Base-by-base conservation (phyloP, 2,329 filamentous ascomycete genomes). In the Blastomyces silverae region DNA sequence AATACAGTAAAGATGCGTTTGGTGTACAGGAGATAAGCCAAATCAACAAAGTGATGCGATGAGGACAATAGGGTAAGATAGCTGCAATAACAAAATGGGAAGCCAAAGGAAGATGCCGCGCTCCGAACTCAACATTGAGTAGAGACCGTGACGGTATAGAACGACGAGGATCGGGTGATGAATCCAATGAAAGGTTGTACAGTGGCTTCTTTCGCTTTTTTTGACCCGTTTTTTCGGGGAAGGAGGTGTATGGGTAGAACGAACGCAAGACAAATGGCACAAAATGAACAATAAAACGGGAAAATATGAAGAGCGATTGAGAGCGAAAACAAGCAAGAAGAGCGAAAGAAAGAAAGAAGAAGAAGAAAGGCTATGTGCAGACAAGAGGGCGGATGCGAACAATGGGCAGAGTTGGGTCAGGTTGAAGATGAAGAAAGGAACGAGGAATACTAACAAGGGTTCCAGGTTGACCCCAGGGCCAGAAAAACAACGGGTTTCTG, bases 81-180 rank as follows among this genome's bases (percentile, higher is more conserved):
- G 28, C 66, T 66, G 62, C 64, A 61, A 63, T 46, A 44, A 17
- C 64, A 65, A 64, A 63, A 67, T 55, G 61, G 61, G 42, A 39
- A 63, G 39, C 59, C 34, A 25, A 60, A 53, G 56, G 48, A 50
- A 61, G 52, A 64, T 60, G 42, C 50, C 15, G 42, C 11, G 57
- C 58, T 67, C 39, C 64, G 53, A 62, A 61, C 62, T 44, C 68
- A 52, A 60, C 61, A 50, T 42, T 63, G 65, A 65, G 66, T 64
- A 58, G 66, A 66, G 63, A 63, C 65, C 66, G 66, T 66, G 66
- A 67, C 67, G 68, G 66, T 63, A 66, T 66, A 67, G 66, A 66
- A 67, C 67, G 62, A 63, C 64, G 65, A 68, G 65, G 64, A 64
- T 61, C 61, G 66, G 66, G 66, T 67, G 67, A 69, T 70, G 69